Base-by-base conservation (phyloP, 306 rosid genomes). In the Rosa rugosa region DNA sequence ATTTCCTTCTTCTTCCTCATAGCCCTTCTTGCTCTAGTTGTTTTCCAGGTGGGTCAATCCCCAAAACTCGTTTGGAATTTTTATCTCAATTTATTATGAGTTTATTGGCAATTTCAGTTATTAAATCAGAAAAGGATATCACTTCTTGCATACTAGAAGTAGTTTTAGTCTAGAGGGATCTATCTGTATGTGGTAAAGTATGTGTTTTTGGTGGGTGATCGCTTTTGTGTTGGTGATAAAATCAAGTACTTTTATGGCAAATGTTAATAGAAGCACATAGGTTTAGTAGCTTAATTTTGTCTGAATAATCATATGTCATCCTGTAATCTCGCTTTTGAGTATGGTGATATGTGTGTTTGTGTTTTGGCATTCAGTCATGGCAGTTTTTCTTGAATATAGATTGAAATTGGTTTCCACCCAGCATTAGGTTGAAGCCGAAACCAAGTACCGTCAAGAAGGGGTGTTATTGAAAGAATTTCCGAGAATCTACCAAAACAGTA, bases 1-100 rank as follows among this genome's bases (percentile, higher is more conserved):
- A 62, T 95, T 80, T 93, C 98, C 86, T 95, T 95, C 91, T 88
- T 95, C 87, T 80, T 90, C 77, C 88, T 95, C 72, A 88, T 95
- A 18, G 85, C 90, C 73, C 85, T 95, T 60, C 96, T 95, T 57
- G 80, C 83, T 72, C 85, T 93, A 75, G 84, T 95, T 82, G 91
- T 92, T 67, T 95, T 80, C 81, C 99, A 95, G 99, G 99, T 94
- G 60, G 23, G 69, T 63, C 81, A 72, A 51, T 76, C 34, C 50
- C 44, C 6, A 60, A 4, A 78, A 36, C 75, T 75, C 81, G 0
- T 63, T 16, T 69, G 14, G 8, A 66, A 56, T 38, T 11, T n/a
- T 46, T 38, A 14, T 9, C 54, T 11, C 17, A 2, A 6, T 42
- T 23, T 44, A 1, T 11, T 17, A 4, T 41, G 44, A 27, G 50